Conservation (phyloP, 805 yeast species). For the Torulaspora franciscae region DNA sequence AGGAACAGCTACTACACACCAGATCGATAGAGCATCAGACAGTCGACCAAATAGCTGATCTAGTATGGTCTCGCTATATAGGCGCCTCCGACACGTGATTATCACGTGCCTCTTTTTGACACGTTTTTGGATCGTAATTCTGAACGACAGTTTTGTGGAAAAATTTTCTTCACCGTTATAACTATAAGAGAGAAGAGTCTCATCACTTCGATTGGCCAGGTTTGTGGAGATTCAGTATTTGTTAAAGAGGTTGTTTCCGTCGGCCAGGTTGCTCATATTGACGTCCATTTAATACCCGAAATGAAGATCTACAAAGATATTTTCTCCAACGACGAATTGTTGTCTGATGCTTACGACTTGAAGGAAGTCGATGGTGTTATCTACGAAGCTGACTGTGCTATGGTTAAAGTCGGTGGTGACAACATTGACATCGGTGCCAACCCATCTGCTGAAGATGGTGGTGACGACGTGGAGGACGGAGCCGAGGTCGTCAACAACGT, state of each 20-base stretch:
- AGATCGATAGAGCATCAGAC: neutral
- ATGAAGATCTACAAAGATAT: constrained; percentile 59
- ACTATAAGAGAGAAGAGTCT: constrained; percentile 1
- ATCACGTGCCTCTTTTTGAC: neutral
- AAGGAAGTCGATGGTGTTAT: constrained; percentile 84
- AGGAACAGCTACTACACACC: neutral
- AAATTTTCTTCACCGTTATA: constrained; percentile 4
- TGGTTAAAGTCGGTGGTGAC: constrained; percentile 85
- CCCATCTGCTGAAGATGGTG: constrained; percentile 97
- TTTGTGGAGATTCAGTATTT: neutral
- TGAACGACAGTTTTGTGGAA: neutral
- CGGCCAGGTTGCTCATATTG: neutral
- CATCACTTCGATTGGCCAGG: constrained; percentile 6
- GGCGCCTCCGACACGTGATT: neutral
- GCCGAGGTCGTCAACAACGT: constrained; percentile 94
- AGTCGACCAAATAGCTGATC: constrained; percentile 15
- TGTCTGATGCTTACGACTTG: constrained; percentile 95
- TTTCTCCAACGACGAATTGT: constrained; percentile 89
- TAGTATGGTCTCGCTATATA: constrained; percentile 14
- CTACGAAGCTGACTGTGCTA: constrained; percentile 93
- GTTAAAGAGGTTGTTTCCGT: neutral
- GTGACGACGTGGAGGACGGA: constrained; percentile 76
- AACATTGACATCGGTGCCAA: constrained; percentile 98
- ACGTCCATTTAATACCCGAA: constrained; percentile 1
- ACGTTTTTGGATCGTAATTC: neutral